Conservation (phyloP, 2,329 filamentous ascomycete species). For the Didymellaceae sp. region DNA sequence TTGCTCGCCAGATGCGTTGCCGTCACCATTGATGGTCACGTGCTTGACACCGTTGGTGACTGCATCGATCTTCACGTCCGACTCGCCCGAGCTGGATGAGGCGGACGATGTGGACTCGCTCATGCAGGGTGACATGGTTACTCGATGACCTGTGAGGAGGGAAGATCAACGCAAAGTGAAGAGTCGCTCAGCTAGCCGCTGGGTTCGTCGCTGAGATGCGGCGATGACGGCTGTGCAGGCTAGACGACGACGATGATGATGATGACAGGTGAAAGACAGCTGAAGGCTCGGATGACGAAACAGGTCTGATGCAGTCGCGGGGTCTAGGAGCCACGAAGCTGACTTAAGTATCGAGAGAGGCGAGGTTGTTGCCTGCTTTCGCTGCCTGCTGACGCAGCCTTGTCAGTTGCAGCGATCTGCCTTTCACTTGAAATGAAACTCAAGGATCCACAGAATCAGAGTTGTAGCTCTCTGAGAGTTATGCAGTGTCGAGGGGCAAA, state of each 20-base stretch:
- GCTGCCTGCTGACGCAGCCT: slow-evolving; percentile 14
- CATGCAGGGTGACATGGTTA: slow-evolving; percentile 2
- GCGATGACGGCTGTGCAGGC: neutral
- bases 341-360: slow-evolving; percentile 11
- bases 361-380: slow-evolving; percentile 9
- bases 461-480: neutral
- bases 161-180: too few relatives aligned
- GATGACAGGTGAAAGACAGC: neutral
- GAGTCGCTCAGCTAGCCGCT: neutral
- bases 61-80: neutral
- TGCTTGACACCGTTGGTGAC: slow-evolving; percentile 21
- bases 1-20: slow-evolving; percentile 2
- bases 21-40: slow-evolving; percentile 20
- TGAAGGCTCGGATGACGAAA: neutral
- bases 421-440: neutral
- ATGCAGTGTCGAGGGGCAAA: neutral
- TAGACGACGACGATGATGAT: neutral
- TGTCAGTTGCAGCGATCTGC: neutral
- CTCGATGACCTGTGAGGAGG: neutral
- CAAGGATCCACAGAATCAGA: neutral
- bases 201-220: neutral
- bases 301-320: neutral
- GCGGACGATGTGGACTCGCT: neutral
- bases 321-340: slow-evolving; percentile 1
- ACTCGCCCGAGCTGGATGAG: slow-evolving; percentile 12